Conservation (phyloP, 257 asterid species). For the Capsicum rhomboideum region DNA sequence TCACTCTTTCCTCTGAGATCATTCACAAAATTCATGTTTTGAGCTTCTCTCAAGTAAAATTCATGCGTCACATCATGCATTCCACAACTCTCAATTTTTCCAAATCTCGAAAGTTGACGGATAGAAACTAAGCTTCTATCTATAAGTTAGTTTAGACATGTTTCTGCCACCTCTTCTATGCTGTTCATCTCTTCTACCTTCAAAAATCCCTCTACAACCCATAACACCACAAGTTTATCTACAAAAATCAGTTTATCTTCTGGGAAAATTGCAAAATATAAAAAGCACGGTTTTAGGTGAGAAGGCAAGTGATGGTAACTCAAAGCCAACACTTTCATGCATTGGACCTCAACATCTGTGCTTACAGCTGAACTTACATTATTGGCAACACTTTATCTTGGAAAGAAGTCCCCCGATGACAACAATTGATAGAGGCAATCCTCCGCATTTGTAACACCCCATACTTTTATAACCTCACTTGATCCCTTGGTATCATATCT, state of each 20-base stretch:
- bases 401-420: no score
- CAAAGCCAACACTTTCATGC: neutral
- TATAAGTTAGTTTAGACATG: neutral
- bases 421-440: no score
- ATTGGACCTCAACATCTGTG: no score
- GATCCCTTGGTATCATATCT: no score
- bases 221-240: neutral
- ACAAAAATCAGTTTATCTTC: neutral
- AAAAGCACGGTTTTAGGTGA: conserved; percentile 3
- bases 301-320: conserved; percentile 7
- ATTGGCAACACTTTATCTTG: no score
- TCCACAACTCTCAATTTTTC: neutral
- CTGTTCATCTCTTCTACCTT: neutral
- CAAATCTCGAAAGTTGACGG: no score
- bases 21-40: neutral
- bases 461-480: no score
- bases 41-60: conserved; percentile 4
- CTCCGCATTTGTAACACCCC: no score
- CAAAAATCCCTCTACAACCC: conserved; percentile 9
- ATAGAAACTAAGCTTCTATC: neutral
- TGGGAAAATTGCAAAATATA: neutral
- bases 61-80: conserved; percentile 2
- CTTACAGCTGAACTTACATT: no score
- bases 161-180: neutral
- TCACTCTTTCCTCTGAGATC: neutral